Conservation (phyloP, 257 asterid species). For the Galeopsis tetrahit region DNA sequence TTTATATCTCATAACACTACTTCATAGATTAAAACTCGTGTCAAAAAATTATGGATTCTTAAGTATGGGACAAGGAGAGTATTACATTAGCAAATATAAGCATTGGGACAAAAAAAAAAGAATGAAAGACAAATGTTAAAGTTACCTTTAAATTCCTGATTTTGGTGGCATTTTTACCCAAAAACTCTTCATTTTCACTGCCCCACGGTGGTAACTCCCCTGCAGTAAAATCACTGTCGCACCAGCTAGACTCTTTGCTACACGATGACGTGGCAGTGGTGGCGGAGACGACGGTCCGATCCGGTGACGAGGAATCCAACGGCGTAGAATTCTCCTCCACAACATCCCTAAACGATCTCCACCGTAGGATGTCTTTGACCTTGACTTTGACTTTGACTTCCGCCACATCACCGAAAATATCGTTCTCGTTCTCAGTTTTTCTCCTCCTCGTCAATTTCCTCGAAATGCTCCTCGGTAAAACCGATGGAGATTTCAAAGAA, state of each 20-base stretch:
- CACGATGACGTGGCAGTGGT: slow-evolving; percentile 36
- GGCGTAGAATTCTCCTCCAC: slow-evolving; percentile 51
- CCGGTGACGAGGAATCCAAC: slow-evolving; percentile 36
- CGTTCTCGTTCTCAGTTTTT: not conserved
- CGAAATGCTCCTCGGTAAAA: slow-evolving; percentile 44
- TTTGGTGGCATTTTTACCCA: slow-evolving; percentile 35
- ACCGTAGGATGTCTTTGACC: slow-evolving; percentile 81
- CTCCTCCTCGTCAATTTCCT: slow-evolving; percentile 40
- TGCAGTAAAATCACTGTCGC: slow-evolving; percentile 65
- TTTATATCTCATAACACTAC: no score
- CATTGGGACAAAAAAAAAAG: no score
- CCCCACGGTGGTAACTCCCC: slow-evolving; percentile 57
- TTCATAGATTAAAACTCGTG: no score
- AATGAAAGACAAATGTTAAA: not conserved
- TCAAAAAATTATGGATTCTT: no score
- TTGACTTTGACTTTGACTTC: slow-evolving; percentile 49
- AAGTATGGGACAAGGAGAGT: no score
- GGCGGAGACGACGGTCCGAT: slow-evolving; percentile 37
- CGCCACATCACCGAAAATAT: not conserved
- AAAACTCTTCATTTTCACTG: slow-evolving; percentile 44
- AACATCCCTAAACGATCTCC: slow-evolving; percentile 74
- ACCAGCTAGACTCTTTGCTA: slow-evolving; percentile 66
- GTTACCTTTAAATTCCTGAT: slow-evolving; percentile 43
- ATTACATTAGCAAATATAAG: no score
- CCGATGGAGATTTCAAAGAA: slow-evolving; percentile 43